phyloP scores from a whole-genome alignment of 768 basidiomycete genomes.

The Auricularia sp. region DNA sequence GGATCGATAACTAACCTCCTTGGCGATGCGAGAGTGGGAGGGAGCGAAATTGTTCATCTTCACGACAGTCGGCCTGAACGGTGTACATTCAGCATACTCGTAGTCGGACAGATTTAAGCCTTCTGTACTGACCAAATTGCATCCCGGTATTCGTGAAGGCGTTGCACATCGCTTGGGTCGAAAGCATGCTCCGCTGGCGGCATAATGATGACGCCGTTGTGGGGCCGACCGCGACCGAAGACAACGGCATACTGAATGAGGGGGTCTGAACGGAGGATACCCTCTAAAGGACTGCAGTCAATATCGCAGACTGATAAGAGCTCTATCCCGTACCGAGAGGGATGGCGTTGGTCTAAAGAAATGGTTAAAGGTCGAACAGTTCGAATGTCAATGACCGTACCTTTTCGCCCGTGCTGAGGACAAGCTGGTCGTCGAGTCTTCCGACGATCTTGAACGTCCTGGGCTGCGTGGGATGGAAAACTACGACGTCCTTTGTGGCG shows the following conservation, averaged over 20 bases:
- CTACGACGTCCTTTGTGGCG: conserved; percentile 32
- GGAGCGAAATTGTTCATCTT: conserved; percentile 12
- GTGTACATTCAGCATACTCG: conserved; percentile 12
- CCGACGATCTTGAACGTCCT: conserved; percentile 31
- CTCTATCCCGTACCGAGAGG: conserved; percentile 14
- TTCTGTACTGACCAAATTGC: not conserved
- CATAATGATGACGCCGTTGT: conserved; percentile 30
- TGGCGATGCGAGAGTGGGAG: conserved; percentile 30
- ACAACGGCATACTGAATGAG: conserved; percentile 6
- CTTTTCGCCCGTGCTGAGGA: conserved; percentile 32
- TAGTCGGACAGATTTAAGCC: not conserved
- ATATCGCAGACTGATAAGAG: not conserved
- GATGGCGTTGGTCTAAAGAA: conserved; percentile 25
- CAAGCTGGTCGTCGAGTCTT: conserved; percentile 37
- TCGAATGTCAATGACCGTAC: conserved; percentile 10
- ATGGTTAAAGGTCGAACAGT: not conserved
- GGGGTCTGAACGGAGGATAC: conserved; percentile 6
- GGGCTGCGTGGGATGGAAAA: conserved; percentile 31
- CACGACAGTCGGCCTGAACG: conserved; percentile 27
- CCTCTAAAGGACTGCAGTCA: conserved; percentile 12
- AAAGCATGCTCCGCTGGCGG: conserved; percentile 25
- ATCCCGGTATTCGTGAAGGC: conserved; percentile 20
- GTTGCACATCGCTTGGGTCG: conserved; percentile 21
- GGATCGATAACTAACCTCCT: conserved; percentile 21
- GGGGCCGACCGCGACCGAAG: conserved; percentile 22